Evolutionary conservation across 768 basidiomycete species (phyloP).

Genomic region (Xerocomellus chrysenteron): DNA sequence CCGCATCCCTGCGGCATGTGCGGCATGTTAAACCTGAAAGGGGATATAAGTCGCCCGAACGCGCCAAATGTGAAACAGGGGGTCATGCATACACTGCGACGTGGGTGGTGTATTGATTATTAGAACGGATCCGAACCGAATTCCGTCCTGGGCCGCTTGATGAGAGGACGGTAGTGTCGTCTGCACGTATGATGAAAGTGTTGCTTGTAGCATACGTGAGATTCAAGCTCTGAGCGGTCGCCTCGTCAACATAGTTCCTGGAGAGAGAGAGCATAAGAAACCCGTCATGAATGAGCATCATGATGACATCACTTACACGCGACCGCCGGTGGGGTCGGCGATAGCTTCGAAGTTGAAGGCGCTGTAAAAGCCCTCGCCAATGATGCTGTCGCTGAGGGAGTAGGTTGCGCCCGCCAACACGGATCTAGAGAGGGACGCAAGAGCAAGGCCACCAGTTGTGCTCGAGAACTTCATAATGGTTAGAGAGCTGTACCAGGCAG

Average conservation of each 20-base stretch:
- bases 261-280: not conserved
- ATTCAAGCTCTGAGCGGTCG: slow-evolving; percentile 27
- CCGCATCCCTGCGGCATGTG: slow-evolving; percentile 40
- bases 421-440: slow-evolving; percentile 12
- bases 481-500: not conserved
- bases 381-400: slow-evolving; percentile 24
- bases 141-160: slow-evolving; percentile 35
- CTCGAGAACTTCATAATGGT: slow-evolving; percentile 17
- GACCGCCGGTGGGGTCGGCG: slow-evolving; percentile 37
- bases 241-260: slow-evolving; percentile 35
- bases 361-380: slow-evolving; percentile 32
- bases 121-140: slow-evolving; percentile 35
- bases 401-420: slow-evolving; percentile 27
- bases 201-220: slow-evolving; percentile 28
- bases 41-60: not conserved
- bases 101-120: slow-evolving; percentile 33
- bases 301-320: slow-evolving; percentile 28
- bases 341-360: slow-evolving; percentile 35
- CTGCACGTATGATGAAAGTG: slow-evolving; percentile 38
- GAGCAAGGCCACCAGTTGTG: not conserved
- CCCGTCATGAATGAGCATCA: not conserved
- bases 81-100: slow-evolving; percentile 30
- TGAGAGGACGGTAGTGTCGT: slow-evolving; percentile 32
- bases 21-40: slow-evolving; percentile 30
- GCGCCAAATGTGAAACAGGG: not conserved